Evolutionary conservation across 164 flowering plant species (phyloP).

Genomic region (Berberis vulgaris): DNA sequence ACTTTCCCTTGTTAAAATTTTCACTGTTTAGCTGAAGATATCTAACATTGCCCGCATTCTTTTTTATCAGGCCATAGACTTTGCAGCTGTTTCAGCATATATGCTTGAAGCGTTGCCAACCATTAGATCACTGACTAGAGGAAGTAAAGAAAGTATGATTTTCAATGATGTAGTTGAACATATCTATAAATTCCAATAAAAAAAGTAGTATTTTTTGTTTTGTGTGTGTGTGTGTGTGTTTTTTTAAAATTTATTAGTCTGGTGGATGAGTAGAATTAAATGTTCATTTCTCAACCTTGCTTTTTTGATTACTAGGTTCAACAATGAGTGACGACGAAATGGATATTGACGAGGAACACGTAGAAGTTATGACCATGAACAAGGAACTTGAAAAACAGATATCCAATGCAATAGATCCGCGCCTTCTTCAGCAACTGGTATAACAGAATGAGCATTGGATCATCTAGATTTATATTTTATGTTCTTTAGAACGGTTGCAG

Average conservation of each 20-base stretch:
- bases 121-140: constrained; percentile 25
- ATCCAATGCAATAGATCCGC: constrained; percentile 57
- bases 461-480: background rate
- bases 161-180: background rate
- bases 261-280: background rate
- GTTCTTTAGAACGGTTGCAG: background rate
- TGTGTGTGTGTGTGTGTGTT: background rate
- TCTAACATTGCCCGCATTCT: background rate
- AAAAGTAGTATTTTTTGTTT: background rate
- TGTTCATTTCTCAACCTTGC: background rate
- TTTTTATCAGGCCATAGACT: constrained; percentile 63
- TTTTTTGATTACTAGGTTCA: constrained; percentile 21
- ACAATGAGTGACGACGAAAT: constrained; percentile 55
- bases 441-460: constrained; percentile 1
- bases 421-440: constrained; percentile 85
- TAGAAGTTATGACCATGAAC: constrained; percentile 32
- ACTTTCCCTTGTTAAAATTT: background rate
- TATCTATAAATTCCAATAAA: background rate
- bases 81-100: constrained; percentile 60
- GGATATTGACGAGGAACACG: constrained; percentile 39
- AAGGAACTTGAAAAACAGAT: constrained; percentile 62
- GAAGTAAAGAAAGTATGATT: constrained; percentile 26
- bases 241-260: background rate
- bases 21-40: background rate
- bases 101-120: constrained; percentile 72